A percentile compares a stretch with the other conserved stretches of the same genome.
These are phyloP conservation scores for Tagetes erecta DNA, from an alignment of 129 eudicot genomes.

Conservation along the genomic window DNA sequence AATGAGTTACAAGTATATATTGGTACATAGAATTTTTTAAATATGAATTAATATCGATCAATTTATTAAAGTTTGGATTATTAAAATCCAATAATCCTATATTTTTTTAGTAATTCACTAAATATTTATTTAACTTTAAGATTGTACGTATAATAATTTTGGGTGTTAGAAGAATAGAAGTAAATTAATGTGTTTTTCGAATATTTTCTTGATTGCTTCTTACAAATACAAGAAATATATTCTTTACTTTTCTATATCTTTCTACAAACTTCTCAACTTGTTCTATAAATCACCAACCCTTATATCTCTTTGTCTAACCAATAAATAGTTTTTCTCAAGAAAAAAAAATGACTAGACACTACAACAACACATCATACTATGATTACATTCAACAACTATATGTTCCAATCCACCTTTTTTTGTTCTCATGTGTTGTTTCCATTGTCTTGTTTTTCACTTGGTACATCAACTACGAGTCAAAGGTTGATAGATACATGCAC, in stretches of 20 bases:
- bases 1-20: too few species aligned
- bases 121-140: too few species aligned
- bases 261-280: conserved; percentile 8
- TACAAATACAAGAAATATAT: conserved; percentile 3
- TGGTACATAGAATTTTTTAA: too few species aligned
- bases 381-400: conserved; percentile 55
- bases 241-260: conserved; percentile 19
- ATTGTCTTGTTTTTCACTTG: conserved; percentile 59
- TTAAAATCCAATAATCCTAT: too few species aligned
- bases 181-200: background rate
- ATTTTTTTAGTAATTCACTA: too few species aligned
- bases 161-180: background rate
- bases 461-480: conserved; percentile 68
- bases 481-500: conserved; percentile 43
- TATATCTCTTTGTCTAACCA: background rate
- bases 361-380: conserved; percentile 50
- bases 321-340: too few species aligned
- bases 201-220: background rate
- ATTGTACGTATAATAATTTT: too few species aligned
- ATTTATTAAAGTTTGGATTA: too few species aligned
- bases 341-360: conserved; percentile 47
- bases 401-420: conserved; percentile 52
- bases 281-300: background rate
- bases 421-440: conserved; percentile 51
- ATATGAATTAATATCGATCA: too few species aligned